Base-by-base conservation (phyloP, 441 rosid species). In the Eugenia klotzschiana region DNA sequence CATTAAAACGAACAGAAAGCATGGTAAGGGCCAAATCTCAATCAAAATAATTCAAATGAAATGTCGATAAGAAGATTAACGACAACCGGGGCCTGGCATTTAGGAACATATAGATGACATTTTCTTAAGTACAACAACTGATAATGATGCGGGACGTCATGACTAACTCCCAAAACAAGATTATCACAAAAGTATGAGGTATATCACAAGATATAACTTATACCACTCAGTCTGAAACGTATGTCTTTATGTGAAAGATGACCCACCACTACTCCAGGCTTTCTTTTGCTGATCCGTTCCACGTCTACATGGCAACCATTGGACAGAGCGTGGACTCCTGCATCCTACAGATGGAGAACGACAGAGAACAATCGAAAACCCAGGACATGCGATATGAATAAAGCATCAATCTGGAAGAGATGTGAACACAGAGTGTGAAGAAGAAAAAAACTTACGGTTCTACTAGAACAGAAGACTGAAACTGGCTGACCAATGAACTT, bases 301-400 rank as follows among this genome's bases (percentile, higher is more conserved):
- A 90, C 93, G 87, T 95, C 98, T 29, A 95, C 98, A 92, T 97
- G 99, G 84, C 98, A 95, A 86, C 94, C 99, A 87, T 97, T 97
- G 26, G 98, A 91, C 74, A 95, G 87, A 79, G 99, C 98, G 88
- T 97, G 99, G n/a, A 97, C 99, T 80, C 99, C 99, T 14, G 98
- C 95, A 91, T 97, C 99, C 99, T 97, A 88, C 83, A 89, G 77
- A 83, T 50, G 25, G 81, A 23, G 80, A 16, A 77, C 82, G 81
- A 79, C 60, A 33, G 58, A 33, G 41, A 37, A 20, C 25, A n/a
- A 37, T 26, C 52, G 25, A 15, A n/a, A 69, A 27, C 51, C 6
- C 23, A 41, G 81, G 81, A 83, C n/a, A 40, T n/a, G 51, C 51
- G 57, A 83, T n/a, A 25, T 2, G 15, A 46, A 1, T 33, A 9